Evolutionary conservation across 108 stramenopile genomes (phyloP).

Genomic region (Pseudonitzschia multistriata): DNA sequence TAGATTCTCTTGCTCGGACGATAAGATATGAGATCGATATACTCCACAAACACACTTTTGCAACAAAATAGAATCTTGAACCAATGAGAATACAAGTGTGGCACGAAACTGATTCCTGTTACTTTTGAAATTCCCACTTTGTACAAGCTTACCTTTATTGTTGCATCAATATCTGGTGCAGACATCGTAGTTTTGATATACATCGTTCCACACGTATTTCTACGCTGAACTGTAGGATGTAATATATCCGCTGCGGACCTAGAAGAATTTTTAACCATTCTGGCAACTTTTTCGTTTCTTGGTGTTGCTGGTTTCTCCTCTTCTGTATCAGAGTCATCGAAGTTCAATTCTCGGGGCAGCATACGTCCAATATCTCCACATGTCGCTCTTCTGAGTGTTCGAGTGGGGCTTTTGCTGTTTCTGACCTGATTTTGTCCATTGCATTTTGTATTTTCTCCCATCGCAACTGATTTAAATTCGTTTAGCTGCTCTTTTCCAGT

Average conservation of each 20-base stretch:
- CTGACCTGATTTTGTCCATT: conserved; percentile 13
- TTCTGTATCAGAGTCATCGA: conserved; percentile 33
- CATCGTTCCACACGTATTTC: conserved; percentile 92
- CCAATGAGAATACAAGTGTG: background rate
- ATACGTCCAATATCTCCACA: background rate
- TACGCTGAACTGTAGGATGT: conserved; percentile 50
- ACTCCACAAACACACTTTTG: conserved; percentile 87
- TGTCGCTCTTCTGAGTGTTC: background rate
- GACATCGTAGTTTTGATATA: conserved; percentile 87
- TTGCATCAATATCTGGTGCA: conserved; percentile 92
- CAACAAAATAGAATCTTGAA: background rate
- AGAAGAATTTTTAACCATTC: background rate
- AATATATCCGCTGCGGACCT: conserved; percentile 4
- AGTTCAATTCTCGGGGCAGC: conserved; percentile 34
- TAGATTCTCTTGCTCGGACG: conserved; percentile 36
- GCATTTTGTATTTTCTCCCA: background rate
- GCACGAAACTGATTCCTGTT: background rate
- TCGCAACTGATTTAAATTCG: too few species aligned
- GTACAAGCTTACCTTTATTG: conserved; percentile 71
- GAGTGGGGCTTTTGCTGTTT: background rate
- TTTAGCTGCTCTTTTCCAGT: too few species aligned
- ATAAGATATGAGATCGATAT: conserved; percentile 87
- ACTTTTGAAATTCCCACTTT: background rate
- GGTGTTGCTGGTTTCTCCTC: conserved; percentile 12
- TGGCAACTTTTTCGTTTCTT: conserved; percentile 6